Conservation (phyloP, 2,329 filamentous ascomycete species). For the Atkinsonella hypoxylon region DNA sequence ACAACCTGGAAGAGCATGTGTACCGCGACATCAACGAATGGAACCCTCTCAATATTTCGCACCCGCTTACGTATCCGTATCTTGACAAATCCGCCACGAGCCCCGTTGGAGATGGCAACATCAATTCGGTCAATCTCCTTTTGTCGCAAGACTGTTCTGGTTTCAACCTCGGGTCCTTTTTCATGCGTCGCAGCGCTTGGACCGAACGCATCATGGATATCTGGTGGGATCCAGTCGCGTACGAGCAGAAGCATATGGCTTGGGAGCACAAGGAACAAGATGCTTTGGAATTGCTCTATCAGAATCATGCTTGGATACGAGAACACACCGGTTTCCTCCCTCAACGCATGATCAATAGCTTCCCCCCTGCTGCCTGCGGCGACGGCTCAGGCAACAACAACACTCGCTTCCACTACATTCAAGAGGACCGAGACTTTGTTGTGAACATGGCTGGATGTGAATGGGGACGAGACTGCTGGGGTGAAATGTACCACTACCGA, state of each 20-base stretch:
- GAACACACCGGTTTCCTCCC: slow-evolving; percentile 80
- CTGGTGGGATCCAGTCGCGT: slow-evolving; percentile 97
- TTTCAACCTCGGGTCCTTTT: slow-evolving; percentile 95
- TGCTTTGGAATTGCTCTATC: slow-evolving; percentile 84
- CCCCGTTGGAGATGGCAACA: slow-evolving; percentile 61
- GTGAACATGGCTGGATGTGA: slow-evolving; percentile 99
- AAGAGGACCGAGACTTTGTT: slow-evolving; percentile 78
- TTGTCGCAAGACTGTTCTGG: slow-evolving; percentile 89
- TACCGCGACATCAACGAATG: slow-evolving; percentile 96
- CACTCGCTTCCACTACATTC: slow-evolving; percentile 70
- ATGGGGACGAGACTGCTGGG: slow-evolving; percentile 95
- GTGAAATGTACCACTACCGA: slow-evolving; percentile 92
- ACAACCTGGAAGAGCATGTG: slow-evolving; percentile 57
- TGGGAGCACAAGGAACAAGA: slow-evolving; percentile 99
- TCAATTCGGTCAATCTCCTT: slow-evolving; percentile 73
- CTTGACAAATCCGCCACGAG: slow-evolving; percentile 67
- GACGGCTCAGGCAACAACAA: slow-evolving; percentile 55
- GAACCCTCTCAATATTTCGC: slow-evolving; percentile 88
- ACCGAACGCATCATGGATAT: slow-evolving; percentile 84
- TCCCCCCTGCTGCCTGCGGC: slow-evolving; percentile 79
- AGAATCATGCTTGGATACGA: slow-evolving; percentile 83
- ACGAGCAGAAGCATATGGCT: slow-evolving; percentile 97
- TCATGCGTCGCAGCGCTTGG: slow-evolving; percentile 75
- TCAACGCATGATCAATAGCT: slow-evolving; percentile 89
- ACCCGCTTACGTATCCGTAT: slow-evolving; percentile 63